These are phyloP conservation scores for Aspergillus novoparasiticus DNA, from an alignment of 2,329 filamentous ascomycete species.

Conservation along the genomic window DNA sequence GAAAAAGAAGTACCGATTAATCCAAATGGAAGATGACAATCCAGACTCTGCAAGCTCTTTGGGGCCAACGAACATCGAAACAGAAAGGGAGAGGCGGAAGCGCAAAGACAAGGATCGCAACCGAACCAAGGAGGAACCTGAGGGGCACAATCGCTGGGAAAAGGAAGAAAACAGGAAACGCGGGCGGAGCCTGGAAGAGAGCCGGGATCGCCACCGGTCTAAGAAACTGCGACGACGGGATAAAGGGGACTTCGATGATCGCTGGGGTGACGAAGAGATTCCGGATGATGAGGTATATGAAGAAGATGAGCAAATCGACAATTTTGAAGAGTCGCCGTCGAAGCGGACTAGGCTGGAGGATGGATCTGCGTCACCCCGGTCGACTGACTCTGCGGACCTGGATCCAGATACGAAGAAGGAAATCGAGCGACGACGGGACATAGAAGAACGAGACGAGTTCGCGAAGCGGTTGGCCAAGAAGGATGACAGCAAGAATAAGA, in stretches of 20 bases:
- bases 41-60: constrained; percentile 31
- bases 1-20: constrained; percentile 56
- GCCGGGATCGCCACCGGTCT: constrained; percentile 47
- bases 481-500: constrained; percentile 71
- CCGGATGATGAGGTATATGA: constrained; percentile 46
- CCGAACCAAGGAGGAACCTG: constrained; percentile 20
- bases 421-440: constrained; percentile 64
- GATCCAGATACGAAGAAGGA: constrained; percentile 64
- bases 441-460: constrained; percentile 77
- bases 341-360: constrained; percentile 72
- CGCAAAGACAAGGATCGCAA: constrained; percentile 28
- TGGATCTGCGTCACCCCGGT: constrained; percentile 40
- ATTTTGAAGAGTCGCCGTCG: constrained; percentile 69
- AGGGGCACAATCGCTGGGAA: constrained; percentile 28
- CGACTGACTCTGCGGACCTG: constrained; percentile 49
- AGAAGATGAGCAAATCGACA: constrained; percentile 53
- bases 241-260: constrained; percentile 67
- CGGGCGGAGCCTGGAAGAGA: constrained; percentile 39
- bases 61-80: constrained; percentile 37
- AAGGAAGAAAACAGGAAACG: constrained; percentile 43
- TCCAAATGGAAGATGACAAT: constrained; percentile 57
- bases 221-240: constrained; percentile 57
- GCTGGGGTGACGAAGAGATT: constrained; percentile 78
- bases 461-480: constrained; percentile 73
- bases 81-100: constrained; percentile 39